Evolutionary conservation across 202 grass and related monocot species (phyloP), one percentile per base, ranked within the genome.

Genomic region (Bolboschoenoplectus hybrid): DNA sequence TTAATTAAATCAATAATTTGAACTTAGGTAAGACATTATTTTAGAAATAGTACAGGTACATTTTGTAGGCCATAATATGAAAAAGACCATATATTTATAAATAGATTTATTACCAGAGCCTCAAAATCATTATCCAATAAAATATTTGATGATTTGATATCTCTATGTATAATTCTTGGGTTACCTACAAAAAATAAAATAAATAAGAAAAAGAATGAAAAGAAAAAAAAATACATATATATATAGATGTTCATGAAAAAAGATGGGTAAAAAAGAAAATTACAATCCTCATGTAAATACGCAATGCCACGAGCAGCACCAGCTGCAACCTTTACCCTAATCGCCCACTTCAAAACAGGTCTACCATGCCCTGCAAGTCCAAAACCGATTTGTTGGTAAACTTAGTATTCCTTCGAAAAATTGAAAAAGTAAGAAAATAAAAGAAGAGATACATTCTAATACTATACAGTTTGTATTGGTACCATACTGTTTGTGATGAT

Each of bases 91-190:
- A 45, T 45, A 12, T 40, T 45, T 13, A 81, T 55, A 10, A 0
- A 80, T 80, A 19, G 5, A 52, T 38, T 10, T 77, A 46, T 87
- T 81, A 99, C 97, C 93, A 88, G 97, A 11, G 97, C 92, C 85
- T 96, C 93, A 52, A 99, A 99, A 82, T 90, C 89, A 87, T 91
- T 90, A 82, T 99, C 93, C 71, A 99, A 86, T 74, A 99, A 89
- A 88, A 99, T 96, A 75, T 99, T 99, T 20, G 97, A 99, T 70
- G 93, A 99, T 86, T 99, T 99, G 74, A 99, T 99, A 85, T 99
- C 97, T 87, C 97, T 88, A 39, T 96, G 97, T 63, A 99, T 99
- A 86, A 99, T 99, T 83, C 93, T 84, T 35, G 97, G 93, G 83
- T 99, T 89, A 56, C 93, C 97, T 99, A 74, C 51, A 80, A 70